These are phyloP conservation scores for Silene vulgaris DNA, from an alignment of 179 eudicot species.

Conservation along the genomic window DNA sequence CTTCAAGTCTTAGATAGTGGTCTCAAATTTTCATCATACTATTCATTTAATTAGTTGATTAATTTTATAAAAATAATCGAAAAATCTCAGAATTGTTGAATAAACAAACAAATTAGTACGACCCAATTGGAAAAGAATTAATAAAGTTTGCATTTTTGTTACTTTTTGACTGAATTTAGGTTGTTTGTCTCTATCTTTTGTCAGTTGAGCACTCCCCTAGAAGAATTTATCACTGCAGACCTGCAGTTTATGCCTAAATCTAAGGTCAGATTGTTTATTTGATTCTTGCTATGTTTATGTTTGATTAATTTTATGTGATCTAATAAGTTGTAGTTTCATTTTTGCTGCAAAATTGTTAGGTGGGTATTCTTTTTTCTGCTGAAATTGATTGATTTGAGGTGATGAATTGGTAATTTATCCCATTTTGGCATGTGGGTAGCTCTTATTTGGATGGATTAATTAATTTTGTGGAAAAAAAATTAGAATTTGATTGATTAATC, in stretches of 20 bases:
- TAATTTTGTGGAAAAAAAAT: slow-evolving; percentile 27
- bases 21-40: neutral
- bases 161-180: slow-evolving; percentile 21
- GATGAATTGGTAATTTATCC: slow-evolving; percentile 23
- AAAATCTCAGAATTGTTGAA: neutral
- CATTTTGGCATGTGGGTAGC: slow-evolving; percentile 34
- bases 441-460: slow-evolving; percentile 37
- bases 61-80: neutral
- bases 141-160: slow-evolving; percentile 11
- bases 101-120: slow-evolving; percentile 9
- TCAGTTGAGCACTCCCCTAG: slow-evolving; percentile 14
- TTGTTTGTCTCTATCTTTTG: neutral
- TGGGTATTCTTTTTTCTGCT: slow-evolving; percentile 22
- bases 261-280: slow-evolving; percentile 21
- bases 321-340: slow-evolving; percentile 11
- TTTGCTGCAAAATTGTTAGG: neutral
- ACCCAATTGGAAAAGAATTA: neutral
- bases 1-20: too few species aligned
- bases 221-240: neutral
- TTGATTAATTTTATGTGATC: slow-evolving; percentile 18
- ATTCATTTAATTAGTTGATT: neutral
- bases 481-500: slow-evolving; percentile 30
- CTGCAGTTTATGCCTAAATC: neutral
- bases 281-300: slow-evolving; percentile 8
- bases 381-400: slow-evolving; percentile 30